Percentiles rank a stretch among this genome's conserved stretches.
phyloP scores from a whole-genome alignment of 176 grass and related monocot species.

The Hyparrhenia diplandra region DNA sequence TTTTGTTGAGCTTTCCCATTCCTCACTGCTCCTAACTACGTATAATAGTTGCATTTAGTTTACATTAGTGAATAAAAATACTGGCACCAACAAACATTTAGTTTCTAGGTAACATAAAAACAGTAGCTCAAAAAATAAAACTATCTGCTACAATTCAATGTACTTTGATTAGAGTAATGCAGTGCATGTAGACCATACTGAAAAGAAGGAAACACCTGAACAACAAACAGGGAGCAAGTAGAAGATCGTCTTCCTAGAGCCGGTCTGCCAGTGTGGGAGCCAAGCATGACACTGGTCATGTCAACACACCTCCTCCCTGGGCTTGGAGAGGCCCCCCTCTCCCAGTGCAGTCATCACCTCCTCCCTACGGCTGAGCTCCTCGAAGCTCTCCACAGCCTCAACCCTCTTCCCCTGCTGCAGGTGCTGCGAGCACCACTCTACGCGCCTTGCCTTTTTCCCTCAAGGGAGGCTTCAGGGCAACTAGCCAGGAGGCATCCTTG shows the following conservation, averaged over 20 bases:
- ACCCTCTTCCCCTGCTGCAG: constrained; percentile 24
- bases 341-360: constrained; percentile 56
- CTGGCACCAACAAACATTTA: background rate
- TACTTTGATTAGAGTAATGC: background rate
- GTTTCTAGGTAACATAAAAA: background rate
- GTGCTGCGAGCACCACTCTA: constrained; percentile 3
- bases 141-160: background rate
- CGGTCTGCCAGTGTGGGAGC: constrained; percentile 89
- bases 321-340: constrained; percentile 66
- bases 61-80: too few species aligned
- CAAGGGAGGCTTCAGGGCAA: background rate
- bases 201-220: constrained; percentile 49
- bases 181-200: background rate
- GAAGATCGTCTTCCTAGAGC: constrained; percentile 84
- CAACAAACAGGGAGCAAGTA: constrained; percentile 70
- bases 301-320: constrained; percentile 72
- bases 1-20: too few species aligned
- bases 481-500: constrained; percentile 37
- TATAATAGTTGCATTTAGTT: too few species aligned
- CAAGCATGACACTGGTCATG: constrained; percentile 64
- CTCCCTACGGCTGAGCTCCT: constrained; percentile 55
- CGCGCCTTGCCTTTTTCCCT: background rate
- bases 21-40: too few species aligned
- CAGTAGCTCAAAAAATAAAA: background rate
- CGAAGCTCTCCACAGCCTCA: constrained; percentile 44